These are phyloP conservation scores for Crassisporium funariophilum DNA, from an alignment of 768 basidiomycete genomes.

Conservation along the genomic window DNA sequence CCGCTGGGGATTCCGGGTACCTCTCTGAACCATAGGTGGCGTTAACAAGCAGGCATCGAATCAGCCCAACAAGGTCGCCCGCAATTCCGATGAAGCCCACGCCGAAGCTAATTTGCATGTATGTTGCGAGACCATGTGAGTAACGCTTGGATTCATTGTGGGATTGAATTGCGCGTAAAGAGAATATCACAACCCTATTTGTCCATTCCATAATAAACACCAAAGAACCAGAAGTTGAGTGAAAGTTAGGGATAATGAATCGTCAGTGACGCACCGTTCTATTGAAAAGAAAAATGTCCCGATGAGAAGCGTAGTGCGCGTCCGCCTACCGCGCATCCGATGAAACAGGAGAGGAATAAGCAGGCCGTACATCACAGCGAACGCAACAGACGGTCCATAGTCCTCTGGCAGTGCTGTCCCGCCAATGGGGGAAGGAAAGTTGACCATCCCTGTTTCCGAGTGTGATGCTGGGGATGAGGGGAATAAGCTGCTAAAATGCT, in stretches of 20 bases:
- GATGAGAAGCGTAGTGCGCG: slow-evolving; percentile 36
- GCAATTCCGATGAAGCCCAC: slow-evolving; percentile 36
- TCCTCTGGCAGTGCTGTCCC: slow-evolving; percentile 41
- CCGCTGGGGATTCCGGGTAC: slow-evolving; percentile 29
- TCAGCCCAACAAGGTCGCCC: slow-evolving; percentile 34
- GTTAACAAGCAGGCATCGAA: slow-evolving; percentile 42
- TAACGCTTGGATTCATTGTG: slow-evolving; percentile 18
- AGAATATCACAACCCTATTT: slow-evolving; percentile 34
- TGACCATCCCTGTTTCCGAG: slow-evolving; percentile 12
- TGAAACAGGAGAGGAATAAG: slow-evolving; percentile 38
- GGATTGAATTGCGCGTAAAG: slow-evolving; percentile 30
- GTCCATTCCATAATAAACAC: not conserved
- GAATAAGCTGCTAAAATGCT: too few relatives aligned
- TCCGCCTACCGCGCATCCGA: slow-evolving; percentile 35
- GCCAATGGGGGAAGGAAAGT: slow-evolving; percentile 47
- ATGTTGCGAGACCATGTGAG: slow-evolving; percentile 26
- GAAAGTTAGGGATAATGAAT: not conserved
- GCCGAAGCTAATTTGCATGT: slow-evolving; percentile 33
- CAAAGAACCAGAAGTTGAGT: not conserved
- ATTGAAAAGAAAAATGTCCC: slow-evolving; percentile 34
- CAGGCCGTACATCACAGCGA: slow-evolving; percentile 39
- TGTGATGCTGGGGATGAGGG: not conserved
- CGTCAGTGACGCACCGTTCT: slow-evolving; percentile 34
- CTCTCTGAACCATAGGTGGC: slow-evolving; percentile 36
- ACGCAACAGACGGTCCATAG: slow-evolving; percentile 45